These are phyloP conservation scores for Sarocladium strictum DNA, from an alignment of 2,329 filamentous ascomycete species.

Conservation along the genomic window DNA sequence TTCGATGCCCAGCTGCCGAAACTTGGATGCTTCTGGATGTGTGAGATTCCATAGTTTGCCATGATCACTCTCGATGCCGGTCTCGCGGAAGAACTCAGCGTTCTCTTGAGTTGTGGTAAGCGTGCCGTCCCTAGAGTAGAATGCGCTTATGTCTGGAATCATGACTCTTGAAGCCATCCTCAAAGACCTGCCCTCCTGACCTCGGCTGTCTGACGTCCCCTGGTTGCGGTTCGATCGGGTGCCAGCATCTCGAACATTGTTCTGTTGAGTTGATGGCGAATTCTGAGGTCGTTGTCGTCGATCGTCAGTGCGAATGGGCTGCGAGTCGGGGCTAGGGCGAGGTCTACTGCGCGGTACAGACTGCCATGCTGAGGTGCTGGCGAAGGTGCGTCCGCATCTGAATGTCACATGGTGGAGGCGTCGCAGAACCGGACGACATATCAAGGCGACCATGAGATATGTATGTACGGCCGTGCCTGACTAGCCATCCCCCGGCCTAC, in stretches of 20 bases:
- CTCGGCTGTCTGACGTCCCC: background rate
- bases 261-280: background rate
- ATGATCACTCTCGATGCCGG: slow-evolving; percentile 20
- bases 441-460: background rate
- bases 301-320: background rate
- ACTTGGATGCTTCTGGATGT: slow-evolving; percentile 10
- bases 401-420: background rate
- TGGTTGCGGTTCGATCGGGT: background rate
- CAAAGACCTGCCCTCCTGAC: background rate
- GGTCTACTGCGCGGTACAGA: background rate
- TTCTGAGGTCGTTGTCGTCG: background rate
- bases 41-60: slow-evolving; percentile 13
- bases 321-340: background rate
- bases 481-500: background rate
- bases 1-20: slow-evolving; percentile 13
- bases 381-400: background rate
- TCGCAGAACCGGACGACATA: background rate
- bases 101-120: slow-evolving; percentile 24
- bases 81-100: slow-evolving; percentile 21
- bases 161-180: background rate
- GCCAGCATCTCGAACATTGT: background rate
- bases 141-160: background rate
- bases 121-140: slow-evolving; percentile 14
- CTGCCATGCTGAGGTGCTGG: background rate
- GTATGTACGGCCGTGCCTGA: background rate